Evolutionary conservation across 2,329 filamentous ascomycete species (phyloP).

Genomic region (Colletotrichum echinochloae): DNA sequence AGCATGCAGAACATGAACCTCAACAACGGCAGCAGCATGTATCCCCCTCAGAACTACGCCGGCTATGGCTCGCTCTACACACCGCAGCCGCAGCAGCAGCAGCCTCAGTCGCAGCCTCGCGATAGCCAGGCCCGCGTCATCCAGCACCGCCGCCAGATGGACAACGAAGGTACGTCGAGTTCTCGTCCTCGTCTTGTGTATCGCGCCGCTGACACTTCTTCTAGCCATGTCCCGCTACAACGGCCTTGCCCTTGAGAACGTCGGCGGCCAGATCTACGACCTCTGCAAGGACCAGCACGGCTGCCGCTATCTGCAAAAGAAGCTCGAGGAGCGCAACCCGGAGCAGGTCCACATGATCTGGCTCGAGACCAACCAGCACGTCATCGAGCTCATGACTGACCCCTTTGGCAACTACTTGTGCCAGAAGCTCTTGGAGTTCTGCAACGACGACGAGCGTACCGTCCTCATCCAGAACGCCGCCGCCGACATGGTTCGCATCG

Average conservation of each 20-base stretch:
- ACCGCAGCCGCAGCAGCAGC: slow-evolving; percentile 44
- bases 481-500: slow-evolving; percentile 89
- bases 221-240: slow-evolving; percentile 82
- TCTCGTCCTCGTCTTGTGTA: neutral
- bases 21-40: slow-evolving; percentile 55
- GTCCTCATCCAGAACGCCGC: slow-evolving; percentile 91
- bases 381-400: slow-evolving; percentile 98
- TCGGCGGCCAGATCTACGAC: slow-evolving; percentile 85
- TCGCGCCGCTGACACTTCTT: slow-evolving; percentile 46
- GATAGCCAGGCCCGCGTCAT: slow-evolving; percentile 83
- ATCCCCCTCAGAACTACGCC: slow-evolving; percentile 68
- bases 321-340: slow-evolving; percentile 88
- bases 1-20: slow-evolving; percentile 76
- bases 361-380: slow-evolving; percentile 90
- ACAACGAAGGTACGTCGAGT: slow-evolving; percentile 71
- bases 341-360: slow-evolving; percentile 94
- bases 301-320: slow-evolving; percentile 96
- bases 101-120: slow-evolving; percentile 62
- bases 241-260: slow-evolving; percentile 83
- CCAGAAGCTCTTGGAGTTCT: slow-evolving; percentile 96
- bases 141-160: slow-evolving; percentile 79
- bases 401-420: slow-evolving; percentile 99
- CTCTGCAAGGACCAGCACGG: slow-evolving; percentile 98
- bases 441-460: slow-evolving; percentile 94
- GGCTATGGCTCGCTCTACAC: slow-evolving; percentile 67